phyloP scores from a whole-genome alignment of 805 yeast species.

The Sugiyamaella floridensis region DNA sequence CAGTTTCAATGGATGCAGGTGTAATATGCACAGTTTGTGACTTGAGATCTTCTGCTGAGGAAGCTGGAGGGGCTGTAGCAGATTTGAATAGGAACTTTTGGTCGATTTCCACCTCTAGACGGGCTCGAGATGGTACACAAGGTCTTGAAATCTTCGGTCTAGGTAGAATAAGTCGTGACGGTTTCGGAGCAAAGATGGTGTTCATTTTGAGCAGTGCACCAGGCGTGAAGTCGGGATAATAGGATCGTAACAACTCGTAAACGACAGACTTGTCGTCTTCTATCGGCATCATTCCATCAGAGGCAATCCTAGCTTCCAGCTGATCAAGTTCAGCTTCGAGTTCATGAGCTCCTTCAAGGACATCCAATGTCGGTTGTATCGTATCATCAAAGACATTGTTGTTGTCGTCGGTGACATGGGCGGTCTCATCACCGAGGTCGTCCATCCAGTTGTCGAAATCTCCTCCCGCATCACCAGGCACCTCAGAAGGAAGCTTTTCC shows the following conservation, averaged over 20 bases:
- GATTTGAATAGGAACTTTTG: conserved; percentile 45
- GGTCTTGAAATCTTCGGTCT: conserved; percentile 36
- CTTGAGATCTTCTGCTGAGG: neutral
- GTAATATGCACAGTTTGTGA: neutral
- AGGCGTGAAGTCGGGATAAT: conserved; percentile 57
- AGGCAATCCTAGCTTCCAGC: neutral
- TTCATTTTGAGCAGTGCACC: conserved; percentile 58
- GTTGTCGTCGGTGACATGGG: conserved; percentile 30
- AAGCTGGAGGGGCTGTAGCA: conserved; percentile 14
- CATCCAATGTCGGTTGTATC: neutral
- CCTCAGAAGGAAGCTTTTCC: conserved; percentile 24
- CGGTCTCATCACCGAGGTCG: conserved; percentile 18
- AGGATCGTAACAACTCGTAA: conserved; percentile 26
- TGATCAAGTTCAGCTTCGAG: conserved; percentile 27
- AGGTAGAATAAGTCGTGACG: conserved; percentile 47
- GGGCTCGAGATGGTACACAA: conserved; percentile 46
- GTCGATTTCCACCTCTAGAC: conserved; percentile 59
- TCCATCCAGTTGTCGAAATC: conserved; percentile 15
- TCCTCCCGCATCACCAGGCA: conserved; percentile 31
- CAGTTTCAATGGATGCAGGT: neutral
- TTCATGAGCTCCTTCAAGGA: conserved; percentile 27
- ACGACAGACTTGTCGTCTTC: conserved; percentile 15
- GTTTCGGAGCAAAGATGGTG: conserved; percentile 56
- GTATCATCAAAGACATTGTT: neutral
- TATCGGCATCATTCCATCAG: conserved; percentile 18